Conservation (phyloP, 202 grass and related monocot genomes). For the Musa balbisiana region DNA sequence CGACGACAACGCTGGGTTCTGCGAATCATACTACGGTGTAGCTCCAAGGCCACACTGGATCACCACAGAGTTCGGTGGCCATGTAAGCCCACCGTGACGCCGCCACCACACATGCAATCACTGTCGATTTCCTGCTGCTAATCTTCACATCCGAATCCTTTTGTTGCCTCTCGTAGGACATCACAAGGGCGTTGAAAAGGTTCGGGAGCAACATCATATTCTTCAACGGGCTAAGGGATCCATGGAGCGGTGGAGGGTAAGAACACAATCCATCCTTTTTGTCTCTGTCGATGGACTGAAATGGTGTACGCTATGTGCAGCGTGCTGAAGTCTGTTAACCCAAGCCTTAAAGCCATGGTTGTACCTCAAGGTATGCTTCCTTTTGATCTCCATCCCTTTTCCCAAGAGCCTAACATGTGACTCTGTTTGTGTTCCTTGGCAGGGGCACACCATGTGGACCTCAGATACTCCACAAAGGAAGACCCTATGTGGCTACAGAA, state of each 20-base stretch:
- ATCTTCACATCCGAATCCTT: background rate
- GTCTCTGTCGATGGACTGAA: background rate
- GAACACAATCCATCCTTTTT: background rate
- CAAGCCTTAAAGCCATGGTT: slow-evolving; percentile 17
- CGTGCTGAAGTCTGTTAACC: slow-evolving; percentile 19
- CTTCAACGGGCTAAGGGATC: slow-evolving; percentile 71
- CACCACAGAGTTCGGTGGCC: slow-evolving; percentile 45
- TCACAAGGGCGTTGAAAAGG: slow-evolving; percentile 33
- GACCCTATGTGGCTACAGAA: slow-evolving; percentile 47
- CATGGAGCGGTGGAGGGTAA: slow-evolving; percentile 66
- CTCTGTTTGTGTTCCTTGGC: background rate
- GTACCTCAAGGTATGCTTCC: background rate
- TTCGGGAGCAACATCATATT: slow-evolving; percentile 63
- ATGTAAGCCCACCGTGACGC: slow-evolving; percentile 24
- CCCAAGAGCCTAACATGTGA: background rate
- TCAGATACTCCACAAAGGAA: slow-evolving; percentile 42
- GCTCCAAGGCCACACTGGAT: slow-evolving; percentile 42
- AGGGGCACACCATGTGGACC: slow-evolving; percentile 51
- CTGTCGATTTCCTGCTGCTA: background rate
- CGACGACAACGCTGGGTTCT: background rate
- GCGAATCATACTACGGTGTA: slow-evolving; percentile 23
- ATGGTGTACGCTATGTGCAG: background rate
- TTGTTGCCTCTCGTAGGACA: slow-evolving; percentile 28
- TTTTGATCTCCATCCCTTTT: background rate
- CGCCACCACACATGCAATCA: background rate